Conservation (phyloP, 805 yeast genomes). For the Wickerhamiella allomyrinae region DNA sequence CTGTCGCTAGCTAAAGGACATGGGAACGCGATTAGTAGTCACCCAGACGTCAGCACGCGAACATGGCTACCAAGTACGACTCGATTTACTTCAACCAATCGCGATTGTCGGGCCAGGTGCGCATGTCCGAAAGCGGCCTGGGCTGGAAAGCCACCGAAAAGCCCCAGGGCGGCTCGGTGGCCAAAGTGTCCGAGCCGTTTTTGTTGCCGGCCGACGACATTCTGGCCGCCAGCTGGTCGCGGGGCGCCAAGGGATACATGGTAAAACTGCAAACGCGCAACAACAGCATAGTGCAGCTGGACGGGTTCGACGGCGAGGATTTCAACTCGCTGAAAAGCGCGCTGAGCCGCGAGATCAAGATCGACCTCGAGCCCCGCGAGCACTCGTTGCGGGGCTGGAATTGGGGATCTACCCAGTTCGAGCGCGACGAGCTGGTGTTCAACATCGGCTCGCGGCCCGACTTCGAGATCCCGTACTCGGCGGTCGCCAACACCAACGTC, state of each 20-base stretch:
- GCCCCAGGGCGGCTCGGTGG: constrained; percentile 31
- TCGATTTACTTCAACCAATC: constrained; percentile 83
- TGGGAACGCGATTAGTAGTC: no score
- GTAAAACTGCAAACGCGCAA: constrained; percentile 78
- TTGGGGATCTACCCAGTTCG: constrained; percentile 92
- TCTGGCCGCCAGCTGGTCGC: constrained; percentile 71
- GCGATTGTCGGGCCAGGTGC: constrained; percentile 69
- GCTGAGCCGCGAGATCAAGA: constrained; percentile 58
- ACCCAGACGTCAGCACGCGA: neutral
- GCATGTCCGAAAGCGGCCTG: constrained; percentile 90
- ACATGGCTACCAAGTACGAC: constrained; percentile 54
- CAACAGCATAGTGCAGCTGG: constrained; percentile 72
- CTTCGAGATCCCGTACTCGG: constrained; percentile 77
- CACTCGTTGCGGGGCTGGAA: constrained; percentile 98
- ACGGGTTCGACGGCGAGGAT: constrained; percentile 80
- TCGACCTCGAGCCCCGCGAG: constrained; percentile 67
- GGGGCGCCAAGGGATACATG: constrained; percentile 88
- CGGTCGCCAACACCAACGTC: constrained; percentile 70
- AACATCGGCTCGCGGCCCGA: constrained; percentile 76
- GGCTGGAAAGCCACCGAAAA: constrained; percentile 77
- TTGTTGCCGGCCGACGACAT: constrained; percentile 78
- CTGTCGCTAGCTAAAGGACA: no score
- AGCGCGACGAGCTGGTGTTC: constrained; percentile 80
- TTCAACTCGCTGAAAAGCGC: constrained; percentile 70
- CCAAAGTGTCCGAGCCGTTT: constrained; percentile 54